Evolutionary conservation across 1,284 basidiomycete genomes (phyloP), one percentile per base, ranked within the genome.

Genomic region (Melampsora occidentalis): DNA sequence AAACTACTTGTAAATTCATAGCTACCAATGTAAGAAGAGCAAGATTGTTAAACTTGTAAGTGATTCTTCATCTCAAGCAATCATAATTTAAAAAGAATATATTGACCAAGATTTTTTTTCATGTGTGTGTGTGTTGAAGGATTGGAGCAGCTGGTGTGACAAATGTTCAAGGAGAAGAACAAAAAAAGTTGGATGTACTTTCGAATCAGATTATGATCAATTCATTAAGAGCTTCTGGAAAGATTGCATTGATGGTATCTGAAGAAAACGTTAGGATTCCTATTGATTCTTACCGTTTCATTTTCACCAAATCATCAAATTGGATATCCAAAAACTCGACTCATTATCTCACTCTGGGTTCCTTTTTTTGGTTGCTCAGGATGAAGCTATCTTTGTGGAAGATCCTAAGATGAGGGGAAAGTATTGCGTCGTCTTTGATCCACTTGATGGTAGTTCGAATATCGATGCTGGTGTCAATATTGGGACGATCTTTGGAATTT

Each of bases 391-490:
- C 49, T 80, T 84, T 62, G 81, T 82, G 63, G 82, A 82, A 69
- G 79, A 79, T 35, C 80, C 81, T 65, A 81, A 83, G 63, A 79
- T 80, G 72, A 82, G 81, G 84, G 94, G 94, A 78, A 90, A 88
- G 83, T 85, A 85, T 86, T 97, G 94, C 81, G 94, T 98, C 80
- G 97, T 99, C 10, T 99, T 99, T 81, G 97, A 99, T 85, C 97
- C 97, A 57, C 89, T 99, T 73, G 97, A 99, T 82, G 97, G 97
- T 72, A 93, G 91, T 81, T 94, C 92, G 85, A 99, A 99, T 86
- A 99, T 99, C 85, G 97, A 99, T 84, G 97, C 97, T 79, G 97
- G 96, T 89, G 97, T 99, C 79, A 99, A 99, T 85, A 97, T 99
- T 82, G 97, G 97, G 62, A 99, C 97, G 77, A 99, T 99, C 86